Conservation (phyloP, 768 basidiomycete species). For the Mycena maculata region DNA sequence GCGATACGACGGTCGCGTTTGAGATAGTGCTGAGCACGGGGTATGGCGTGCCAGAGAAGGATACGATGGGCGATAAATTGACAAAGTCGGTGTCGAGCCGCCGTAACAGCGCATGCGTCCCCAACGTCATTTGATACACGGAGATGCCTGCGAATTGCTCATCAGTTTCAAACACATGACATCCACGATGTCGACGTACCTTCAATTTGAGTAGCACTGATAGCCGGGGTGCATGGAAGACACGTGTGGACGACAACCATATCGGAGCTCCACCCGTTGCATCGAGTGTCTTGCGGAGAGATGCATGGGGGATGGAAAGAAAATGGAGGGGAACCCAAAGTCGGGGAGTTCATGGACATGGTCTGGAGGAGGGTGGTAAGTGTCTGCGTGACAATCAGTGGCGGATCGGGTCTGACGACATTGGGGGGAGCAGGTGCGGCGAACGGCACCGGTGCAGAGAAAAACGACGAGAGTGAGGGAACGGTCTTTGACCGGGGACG, state of each 20-base stretch:
- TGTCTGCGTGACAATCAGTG: conserved; percentile 41
- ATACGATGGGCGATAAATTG: conserved; percentile 70
- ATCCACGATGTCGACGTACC: conserved; percentile 54
- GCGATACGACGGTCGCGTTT: conserved; percentile 62
- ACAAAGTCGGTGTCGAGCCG: conserved; percentile 86
- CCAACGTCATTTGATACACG: conserved; percentile 77
- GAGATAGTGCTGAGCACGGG: conserved; percentile 53
- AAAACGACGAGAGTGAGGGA: conserved; percentile 41
- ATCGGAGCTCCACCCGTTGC: conserved; percentile 45
- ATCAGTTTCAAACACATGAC: conserved; percentile 23
- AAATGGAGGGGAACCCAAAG: conserved; percentile 46
- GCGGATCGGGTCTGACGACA: conserved; percentile 38
- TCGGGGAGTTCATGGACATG: conserved; percentile 53
- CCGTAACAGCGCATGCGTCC: conserved; percentile 66
- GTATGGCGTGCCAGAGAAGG: conserved; percentile 55
- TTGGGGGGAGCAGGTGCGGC: conserved; percentile 34
- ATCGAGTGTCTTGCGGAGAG: conserved; percentile 54
- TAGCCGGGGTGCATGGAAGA: conserved; percentile 68
- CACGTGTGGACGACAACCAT: conserved; percentile 72
- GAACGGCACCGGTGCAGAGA: conserved; percentile 33
- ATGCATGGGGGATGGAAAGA: conserved; percentile 48
- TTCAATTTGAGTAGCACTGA: conserved; percentile 77
- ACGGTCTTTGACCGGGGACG: conserved; percentile 56
- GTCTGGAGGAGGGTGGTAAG: conserved; percentile 55
- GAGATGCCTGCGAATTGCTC: conserved; percentile 64